Conservation (phyloP, 106 monocot genomes). For the Gastrodia elata region DNA sequence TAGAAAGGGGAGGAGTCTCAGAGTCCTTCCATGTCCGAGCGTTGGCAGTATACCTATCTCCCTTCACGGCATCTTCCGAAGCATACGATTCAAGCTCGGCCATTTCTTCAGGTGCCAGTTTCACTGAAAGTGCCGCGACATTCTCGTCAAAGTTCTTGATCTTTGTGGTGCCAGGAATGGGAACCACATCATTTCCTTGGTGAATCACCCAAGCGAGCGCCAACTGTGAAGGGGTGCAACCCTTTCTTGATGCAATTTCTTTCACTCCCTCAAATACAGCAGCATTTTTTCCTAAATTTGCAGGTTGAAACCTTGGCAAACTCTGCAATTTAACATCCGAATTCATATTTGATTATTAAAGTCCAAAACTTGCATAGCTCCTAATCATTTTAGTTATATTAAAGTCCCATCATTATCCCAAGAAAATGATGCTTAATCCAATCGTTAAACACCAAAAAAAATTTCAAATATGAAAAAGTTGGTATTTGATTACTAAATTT, state of each 20-base stretch:
- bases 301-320: constrained; percentile 23
- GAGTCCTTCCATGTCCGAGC: constrained; percentile 30
- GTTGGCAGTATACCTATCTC: constrained; percentile 21
- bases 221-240: constrained; percentile 32
- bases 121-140: constrained; percentile 33
- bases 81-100: constrained; percentile 39
- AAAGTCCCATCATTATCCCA: too few relatives aligned
- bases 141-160: constrained; percentile 47
- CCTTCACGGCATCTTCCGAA: constrained; percentile 14
- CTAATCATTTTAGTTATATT: too few relatives aligned
- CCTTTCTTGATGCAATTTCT: constrained; percentile 23
- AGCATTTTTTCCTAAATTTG: constrained; percentile 25
- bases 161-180: constrained; percentile 56
- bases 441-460: too few relatives aligned
- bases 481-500: too few relatives aligned
- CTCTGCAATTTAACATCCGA: constrained; percentile 5
- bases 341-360: background rate
- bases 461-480: too few relatives aligned
- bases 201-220: constrained; percentile 40
- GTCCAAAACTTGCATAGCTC: background rate
- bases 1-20: constrained; percentile 40
- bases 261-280: constrained; percentile 22
- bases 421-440: too few relatives aligned
- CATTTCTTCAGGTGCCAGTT: constrained; percentile 36
- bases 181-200: constrained; percentile 33